A percentile compares a stretch with the other conserved stretches of the same genome.
Conservation (phyloP, 371 early-diverging fungal genomes). For the Zychaea mexicana region DNA sequence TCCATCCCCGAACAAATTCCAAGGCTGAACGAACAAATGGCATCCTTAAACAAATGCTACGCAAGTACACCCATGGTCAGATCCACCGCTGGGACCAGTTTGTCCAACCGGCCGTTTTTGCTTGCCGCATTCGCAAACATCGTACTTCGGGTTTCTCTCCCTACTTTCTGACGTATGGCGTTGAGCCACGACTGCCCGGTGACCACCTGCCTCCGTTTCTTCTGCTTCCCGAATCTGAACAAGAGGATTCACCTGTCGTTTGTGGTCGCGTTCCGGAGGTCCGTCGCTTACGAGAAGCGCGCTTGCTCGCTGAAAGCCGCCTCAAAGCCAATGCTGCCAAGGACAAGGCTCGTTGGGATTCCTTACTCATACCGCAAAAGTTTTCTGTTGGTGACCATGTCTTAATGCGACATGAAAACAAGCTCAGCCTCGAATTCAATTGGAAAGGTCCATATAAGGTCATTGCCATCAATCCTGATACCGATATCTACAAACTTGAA, state of each 20-base stretch:
- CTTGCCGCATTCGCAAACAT: constrained; percentile 19
- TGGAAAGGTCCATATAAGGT: too few relatives aligned
- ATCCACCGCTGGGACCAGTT: constrained; percentile 13
- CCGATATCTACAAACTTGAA: too few relatives aligned
- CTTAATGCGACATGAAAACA: too few relatives aligned
- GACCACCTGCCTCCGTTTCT: background rate
- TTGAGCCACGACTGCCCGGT: background rate
- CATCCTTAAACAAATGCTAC: constrained; percentile 7
- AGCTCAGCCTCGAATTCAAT: too few relatives aligned
- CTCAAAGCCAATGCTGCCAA: too few relatives aligned
- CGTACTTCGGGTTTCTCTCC: constrained; percentile 12
- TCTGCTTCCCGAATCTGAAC: background rate
- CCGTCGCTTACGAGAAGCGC: too few relatives aligned
- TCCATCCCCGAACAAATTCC: constrained; percentile 24
- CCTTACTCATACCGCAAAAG: too few relatives aligned
- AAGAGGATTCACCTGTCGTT: background rate
- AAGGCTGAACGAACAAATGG: constrained; percentile 26
- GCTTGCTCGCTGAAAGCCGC: too few relatives aligned
- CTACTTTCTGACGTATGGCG: constrained; percentile 10
- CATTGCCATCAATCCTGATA: too few relatives aligned
- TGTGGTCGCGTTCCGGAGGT: too few relatives aligned
- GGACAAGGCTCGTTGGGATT: too few relatives aligned
- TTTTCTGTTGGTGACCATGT: too few relatives aligned
- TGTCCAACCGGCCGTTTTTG: constrained; percentile 13
- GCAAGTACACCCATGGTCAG: background rate